A percentile compares a stretch with the other conserved stretches of the same genome.
phyloP scores from a whole-genome alignment of 2,329 filamentous ascomycete species.

The Volutella citrinella region DNA sequence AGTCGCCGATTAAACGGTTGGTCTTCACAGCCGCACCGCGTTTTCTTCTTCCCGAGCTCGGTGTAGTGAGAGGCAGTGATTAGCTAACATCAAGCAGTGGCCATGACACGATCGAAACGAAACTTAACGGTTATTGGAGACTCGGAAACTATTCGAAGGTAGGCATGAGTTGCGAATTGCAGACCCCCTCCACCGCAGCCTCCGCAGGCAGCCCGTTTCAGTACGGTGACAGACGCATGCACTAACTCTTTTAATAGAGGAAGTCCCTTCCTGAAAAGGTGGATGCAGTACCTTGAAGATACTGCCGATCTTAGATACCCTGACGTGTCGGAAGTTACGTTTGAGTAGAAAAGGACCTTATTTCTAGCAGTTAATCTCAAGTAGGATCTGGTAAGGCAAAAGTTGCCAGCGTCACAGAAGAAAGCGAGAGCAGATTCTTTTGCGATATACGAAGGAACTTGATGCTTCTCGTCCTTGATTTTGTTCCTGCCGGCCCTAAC shows the following conservation, averaged over 20 bases:
- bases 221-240: no score
- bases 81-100: constrained; percentile 64
- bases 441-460: no score
- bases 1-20: constrained; percentile 88
- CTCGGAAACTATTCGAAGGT: constrained; percentile 88
- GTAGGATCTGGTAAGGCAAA: no score
- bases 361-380: no score
- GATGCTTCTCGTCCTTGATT: no score
- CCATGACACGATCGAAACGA: constrained; percentile 92
- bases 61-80: no score
- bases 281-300: constrained; percentile 91
- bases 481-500: no score
- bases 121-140: constrained; percentile 91
- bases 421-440: no score
- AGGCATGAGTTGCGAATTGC: no score
- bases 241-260: constrained; percentile 65
- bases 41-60: constrained; percentile 3
- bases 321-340: constrained; percentile 49
- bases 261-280: constrained; percentile 78
- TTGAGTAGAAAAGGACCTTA: constrained; percentile 10
- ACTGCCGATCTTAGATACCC: constrained; percentile 88
- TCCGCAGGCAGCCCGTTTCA: no score
- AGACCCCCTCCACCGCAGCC: no score
- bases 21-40: constrained; percentile 25
- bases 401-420: no score